Percentiles rank a stretch among this genome's conserved stretches.
These are phyloP conservation scores for Monosporascus sp. DNA, from an alignment of 2,329 filamentous ascomycete genomes.

Conservation along the genomic window DNA sequence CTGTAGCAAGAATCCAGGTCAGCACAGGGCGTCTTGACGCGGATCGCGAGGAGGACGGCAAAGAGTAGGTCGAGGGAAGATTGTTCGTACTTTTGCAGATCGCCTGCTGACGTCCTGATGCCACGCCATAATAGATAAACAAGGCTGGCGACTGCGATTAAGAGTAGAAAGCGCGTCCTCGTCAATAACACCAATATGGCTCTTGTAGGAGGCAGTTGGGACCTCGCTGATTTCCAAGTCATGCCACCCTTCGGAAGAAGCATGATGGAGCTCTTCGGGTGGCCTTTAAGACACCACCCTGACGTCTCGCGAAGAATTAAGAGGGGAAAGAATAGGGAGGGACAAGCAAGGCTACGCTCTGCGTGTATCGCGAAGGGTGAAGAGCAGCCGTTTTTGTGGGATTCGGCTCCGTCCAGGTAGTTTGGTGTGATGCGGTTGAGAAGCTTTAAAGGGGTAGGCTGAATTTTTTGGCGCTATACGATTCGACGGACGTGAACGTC, in stretches of 20 bases:
- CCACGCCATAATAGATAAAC: conserved; percentile 84
- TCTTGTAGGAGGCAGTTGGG: conserved; percentile 71
- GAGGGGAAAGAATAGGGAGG: background rate
- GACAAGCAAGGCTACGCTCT: background rate
- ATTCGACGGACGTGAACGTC: background rate
- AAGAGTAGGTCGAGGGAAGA: background rate
- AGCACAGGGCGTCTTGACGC: conserved; percentile 10
- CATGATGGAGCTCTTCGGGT: conserved; percentile 53
- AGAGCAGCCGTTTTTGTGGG: background rate
- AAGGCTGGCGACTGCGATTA: conserved; percentile 63
- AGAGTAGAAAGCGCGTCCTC: conserved; percentile 71
- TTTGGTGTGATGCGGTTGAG: background rate
- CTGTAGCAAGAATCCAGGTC: conserved; percentile 40
- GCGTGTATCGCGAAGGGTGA: background rate
- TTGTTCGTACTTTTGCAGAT: conserved; percentile 77
- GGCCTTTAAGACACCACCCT: conserved; percentile 37
- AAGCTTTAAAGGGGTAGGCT: background rate
- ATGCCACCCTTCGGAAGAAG: conserved; percentile 85
- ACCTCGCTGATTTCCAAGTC: conserved; percentile 86
- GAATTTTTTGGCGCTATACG: background rate
- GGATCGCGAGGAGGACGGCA: background rate
- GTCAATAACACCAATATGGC: conserved; percentile 67
- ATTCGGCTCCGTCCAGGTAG: background rate
- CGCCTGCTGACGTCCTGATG: conserved; percentile 70
- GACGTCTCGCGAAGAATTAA: conserved; percentile 9